Evolutionary conservation across 2,329 filamentous ascomycete genomes (phyloP), one percentile per base, ranked within the genome.

Genomic region (Metarhizium album): DNA sequence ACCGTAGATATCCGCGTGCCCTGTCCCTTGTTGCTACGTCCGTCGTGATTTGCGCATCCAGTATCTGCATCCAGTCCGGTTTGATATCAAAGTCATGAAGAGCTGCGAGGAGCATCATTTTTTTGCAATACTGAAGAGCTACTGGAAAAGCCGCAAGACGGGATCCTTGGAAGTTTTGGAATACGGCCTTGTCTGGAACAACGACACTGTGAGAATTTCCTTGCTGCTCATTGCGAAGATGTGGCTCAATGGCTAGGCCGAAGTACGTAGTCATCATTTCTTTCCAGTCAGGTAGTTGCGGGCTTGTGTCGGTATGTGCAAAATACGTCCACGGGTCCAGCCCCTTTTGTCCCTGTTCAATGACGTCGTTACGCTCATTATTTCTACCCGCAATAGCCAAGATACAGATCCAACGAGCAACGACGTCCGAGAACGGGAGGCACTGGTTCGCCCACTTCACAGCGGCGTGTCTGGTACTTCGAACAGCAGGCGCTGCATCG

Each of bases 391-490:
- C 82, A 8, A 93, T 72, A 7, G 90, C 91, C 47, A 96, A 74
- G 16, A 97, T 79, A 64, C 96, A 82, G 45, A 96, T 86, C 87
- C 89, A 96, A 46, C 93, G 80, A 24, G 82, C 93, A 37, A 84
- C 74, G 9, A 88, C 75, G 60, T 95, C 89, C 20, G 76, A 76
- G 59, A 89, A 96, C 1, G 85, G 80, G 4, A 98, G 73, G 60
- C 89, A 95, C 47, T 87, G 79, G 62, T 97, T 97, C 11, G 89
- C 88, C 74, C 91, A 96, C 52, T 93, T 87, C 7, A 93, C 83
- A 23, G 84, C 84, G 20, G 88, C 84, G 67, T 90, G 93, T 7
- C 87, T 82, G 33, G 86, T 86, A 59, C 86, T 90, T 57, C 85
- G 78, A n/a, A 83, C 71, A 16, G 78, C 71, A n/a, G 72, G 70